These are phyloP conservation scores for Santalum album DNA, from an alignment of 164 flowering plant genomes.

Conservation along the genomic window DNA sequence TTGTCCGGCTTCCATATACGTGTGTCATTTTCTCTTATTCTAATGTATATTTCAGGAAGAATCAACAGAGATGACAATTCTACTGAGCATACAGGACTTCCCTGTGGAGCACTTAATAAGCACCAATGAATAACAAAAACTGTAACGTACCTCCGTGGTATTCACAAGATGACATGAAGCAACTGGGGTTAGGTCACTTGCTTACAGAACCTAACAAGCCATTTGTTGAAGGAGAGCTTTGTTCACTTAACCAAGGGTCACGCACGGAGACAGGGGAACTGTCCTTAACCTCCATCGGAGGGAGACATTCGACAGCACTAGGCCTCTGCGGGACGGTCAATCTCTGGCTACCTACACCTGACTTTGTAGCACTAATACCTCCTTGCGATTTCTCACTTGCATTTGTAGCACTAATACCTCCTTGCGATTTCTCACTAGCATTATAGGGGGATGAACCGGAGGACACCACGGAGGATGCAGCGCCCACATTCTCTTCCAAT, in stretches of 20 bases:
- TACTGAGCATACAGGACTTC: too few relatives aligned
- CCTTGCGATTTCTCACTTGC: constrained; percentile 22
- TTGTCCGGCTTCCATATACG: too few relatives aligned
- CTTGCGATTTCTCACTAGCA: constrained; percentile 30
- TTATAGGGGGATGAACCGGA: constrained; percentile 26
- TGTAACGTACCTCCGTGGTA: not conserved
- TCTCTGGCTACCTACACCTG: constrained; percentile 11
- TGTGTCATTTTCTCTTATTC: too few relatives aligned
- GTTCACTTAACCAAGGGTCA: constrained; percentile 48
- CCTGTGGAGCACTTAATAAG: not conserved
- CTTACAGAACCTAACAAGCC: constrained; percentile 36
- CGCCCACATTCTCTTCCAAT: constrained; percentile 17
- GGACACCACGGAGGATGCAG: constrained; percentile 23
- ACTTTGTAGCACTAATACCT: constrained; percentile 10
- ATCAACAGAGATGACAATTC: too few relatives aligned
- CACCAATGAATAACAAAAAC: not conserved
- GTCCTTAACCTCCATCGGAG: constrained; percentile 22
- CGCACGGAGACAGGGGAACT: constrained; percentile 43
- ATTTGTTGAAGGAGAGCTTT: constrained; percentile 57
- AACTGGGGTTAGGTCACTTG: constrained; percentile 8
- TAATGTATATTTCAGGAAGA: too few relatives aligned
- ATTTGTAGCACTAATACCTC: constrained; percentile 9
- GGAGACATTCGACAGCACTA: constrained; percentile 1
- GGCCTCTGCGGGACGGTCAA: constrained; percentile 6
- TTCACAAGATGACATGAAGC: not conserved